Percentiles rank a stretch among this genome's conserved stretches.
Evolutionary conservation across 371 early-diverging fungal species (phyloP).

Genomic region (Syncephalastrum racemosum): DNA sequence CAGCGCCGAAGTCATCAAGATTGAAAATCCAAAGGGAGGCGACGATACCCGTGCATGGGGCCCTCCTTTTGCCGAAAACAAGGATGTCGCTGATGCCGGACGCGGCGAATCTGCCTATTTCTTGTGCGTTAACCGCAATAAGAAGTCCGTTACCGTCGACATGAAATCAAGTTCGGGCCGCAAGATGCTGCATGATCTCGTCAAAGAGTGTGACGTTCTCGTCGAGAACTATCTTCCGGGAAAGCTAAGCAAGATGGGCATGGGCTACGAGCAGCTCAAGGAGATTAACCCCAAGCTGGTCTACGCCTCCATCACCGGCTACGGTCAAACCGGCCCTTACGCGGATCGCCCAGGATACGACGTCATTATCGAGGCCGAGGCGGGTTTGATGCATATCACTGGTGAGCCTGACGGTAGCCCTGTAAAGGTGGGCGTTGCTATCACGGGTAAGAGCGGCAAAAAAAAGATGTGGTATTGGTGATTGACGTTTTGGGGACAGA

Average conservation of each 20-base stretch:
- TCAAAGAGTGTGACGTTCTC: slow-evolving; percentile 70
- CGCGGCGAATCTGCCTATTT: slow-evolving; percentile 86
- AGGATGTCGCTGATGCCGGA: slow-evolving; percentile 28
- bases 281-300: slow-evolving; percentile 77
- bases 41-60: slow-evolving; percentile 92
- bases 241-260: slow-evolving; percentile 72
- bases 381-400: slow-evolving; percentile 94
- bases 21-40: slow-evolving; percentile 79
- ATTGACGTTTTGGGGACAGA: slow-evolving; percentile 31
- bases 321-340: slow-evolving; percentile 89
- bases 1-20: slow-evolving; percentile 89
- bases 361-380: slow-evolving; percentile 93
- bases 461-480: neutral
- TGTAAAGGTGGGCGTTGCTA: slow-evolving; percentile 95
- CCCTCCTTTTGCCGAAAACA: slow-evolving; percentile 64
- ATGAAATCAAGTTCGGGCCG: slow-evolving; percentile 71
- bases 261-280: slow-evolving; percentile 72
- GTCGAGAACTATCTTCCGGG: slow-evolving; percentile 94
- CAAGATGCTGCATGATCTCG: slow-evolving; percentile 67
- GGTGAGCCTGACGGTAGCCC: slow-evolving; percentile 82
- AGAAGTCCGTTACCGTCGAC: slow-evolving; percentile 83
- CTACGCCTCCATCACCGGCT: slow-evolving; percentile 89
- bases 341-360: slow-evolving; percentile 84
- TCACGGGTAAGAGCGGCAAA: slow-evolving; percentile 66
- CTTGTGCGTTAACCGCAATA: slow-evolving; percentile 89